Evolutionary conservation across 2,329 filamentous ascomycete genomes (phyloP).

Genomic region (Passalora sequoiae): DNA sequence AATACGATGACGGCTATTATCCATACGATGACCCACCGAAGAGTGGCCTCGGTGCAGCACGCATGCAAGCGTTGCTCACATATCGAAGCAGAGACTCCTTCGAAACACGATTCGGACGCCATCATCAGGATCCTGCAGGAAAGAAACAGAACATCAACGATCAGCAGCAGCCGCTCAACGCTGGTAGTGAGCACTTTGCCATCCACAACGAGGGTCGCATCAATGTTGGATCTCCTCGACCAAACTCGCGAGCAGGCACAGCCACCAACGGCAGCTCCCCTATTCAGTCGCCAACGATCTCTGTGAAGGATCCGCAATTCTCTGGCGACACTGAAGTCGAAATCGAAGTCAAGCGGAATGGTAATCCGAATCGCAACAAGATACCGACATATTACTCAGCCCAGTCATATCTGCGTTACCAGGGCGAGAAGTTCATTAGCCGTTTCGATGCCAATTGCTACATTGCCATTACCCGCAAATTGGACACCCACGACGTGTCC

Average conservation of each 20-base stretch:
- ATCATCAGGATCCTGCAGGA: slow-evolving; percentile 79
- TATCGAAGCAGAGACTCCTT: slow-evolving; percentile 97
- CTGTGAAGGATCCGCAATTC: slow-evolving; percentile 44
- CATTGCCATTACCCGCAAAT: slow-evolving; percentile 95
- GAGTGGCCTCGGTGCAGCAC: slow-evolving; percentile 83
- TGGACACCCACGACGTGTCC: slow-evolving; percentile 87
- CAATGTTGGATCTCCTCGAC: slow-evolving; percentile 44
- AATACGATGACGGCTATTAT: slow-evolving; percentile 97
- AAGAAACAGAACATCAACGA: slow-evolving; percentile 72
- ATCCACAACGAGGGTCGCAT: slow-evolving; percentile 51
- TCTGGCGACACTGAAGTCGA: slow-evolving; percentile 37
- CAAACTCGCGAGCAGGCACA: slow-evolving; percentile 23
- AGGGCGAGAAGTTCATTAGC: slow-evolving; percentile 92
- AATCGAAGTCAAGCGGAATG: slow-evolving; percentile 21
- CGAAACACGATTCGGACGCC: slow-evolving; percentile 88
- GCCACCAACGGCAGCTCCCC: slow-evolving; percentile 16
- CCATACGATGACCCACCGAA: slow-evolving; percentile 77
- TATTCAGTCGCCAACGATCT: slow-evolving; percentile 18
- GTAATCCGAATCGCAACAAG: slow-evolving; percentile 36
- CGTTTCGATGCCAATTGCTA: slow-evolving; percentile 98
- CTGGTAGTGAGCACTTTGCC: slow-evolving; percentile 45
- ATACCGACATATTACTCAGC: slow-evolving; percentile 86
- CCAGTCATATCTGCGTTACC: slow-evolving; percentile 94
- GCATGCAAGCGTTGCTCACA: slow-evolving; percentile 93
- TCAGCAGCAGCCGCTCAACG: slow-evolving; percentile 43